Percentiles rank a stretch among this genome's conserved stretches.
Evolutionary conservation across 768 basidiomycete genomes (phyloP).

Genomic region (Mycena polygramma): DNA sequence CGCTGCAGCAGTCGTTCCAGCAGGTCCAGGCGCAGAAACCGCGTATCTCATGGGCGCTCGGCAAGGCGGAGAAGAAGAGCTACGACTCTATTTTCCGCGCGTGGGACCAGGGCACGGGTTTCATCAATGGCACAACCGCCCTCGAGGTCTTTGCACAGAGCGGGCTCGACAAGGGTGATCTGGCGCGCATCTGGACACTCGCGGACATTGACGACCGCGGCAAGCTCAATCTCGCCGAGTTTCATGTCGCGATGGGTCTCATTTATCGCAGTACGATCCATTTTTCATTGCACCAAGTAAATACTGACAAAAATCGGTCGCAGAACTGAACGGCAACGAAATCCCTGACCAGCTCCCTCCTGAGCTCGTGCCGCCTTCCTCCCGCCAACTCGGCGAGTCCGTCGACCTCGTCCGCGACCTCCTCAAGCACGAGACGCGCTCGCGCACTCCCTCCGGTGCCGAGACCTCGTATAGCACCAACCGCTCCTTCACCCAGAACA

Average conservation of each 20-base stretch:
- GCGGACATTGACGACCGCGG: conserved; percentile 95
- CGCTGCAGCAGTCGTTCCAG: conserved; percentile 88
- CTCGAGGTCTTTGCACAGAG: conserved; percentile 95
- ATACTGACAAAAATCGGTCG: neutral
- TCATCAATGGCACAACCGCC: conserved; percentile 87
- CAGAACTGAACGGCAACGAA: conserved; percentile 92
- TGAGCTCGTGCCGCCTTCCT: conserved; percentile 93
- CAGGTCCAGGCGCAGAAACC: conserved; percentile 82
- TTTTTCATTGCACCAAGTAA: conserved; percentile 37
- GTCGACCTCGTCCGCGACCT: conserved; percentile 92
- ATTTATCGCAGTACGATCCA: conserved; percentile 90
- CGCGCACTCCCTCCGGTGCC: conserved; percentile 68
- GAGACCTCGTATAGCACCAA: conserved; percentile 74
- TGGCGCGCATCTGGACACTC: conserved; percentile 94
- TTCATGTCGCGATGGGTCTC: conserved; percentile 98
- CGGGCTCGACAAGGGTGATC: conserved; percentile 88
- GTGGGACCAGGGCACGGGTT: conserved; percentile 92
- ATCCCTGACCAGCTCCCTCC: conserved; percentile 89
- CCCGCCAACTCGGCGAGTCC: conserved; percentile 88
- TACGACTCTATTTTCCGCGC: conserved; percentile 97
- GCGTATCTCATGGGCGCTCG: conserved; percentile 87
- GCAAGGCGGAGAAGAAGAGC: conserved; percentile 93
- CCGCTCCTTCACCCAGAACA: conserved; percentile 74
- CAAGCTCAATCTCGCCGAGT: conserved; percentile 95
- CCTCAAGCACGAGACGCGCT: conserved; percentile 87